Conservation (phyloP, 2,329 filamentous ascomycete genomes). For the Cadophora malorum region DNA sequence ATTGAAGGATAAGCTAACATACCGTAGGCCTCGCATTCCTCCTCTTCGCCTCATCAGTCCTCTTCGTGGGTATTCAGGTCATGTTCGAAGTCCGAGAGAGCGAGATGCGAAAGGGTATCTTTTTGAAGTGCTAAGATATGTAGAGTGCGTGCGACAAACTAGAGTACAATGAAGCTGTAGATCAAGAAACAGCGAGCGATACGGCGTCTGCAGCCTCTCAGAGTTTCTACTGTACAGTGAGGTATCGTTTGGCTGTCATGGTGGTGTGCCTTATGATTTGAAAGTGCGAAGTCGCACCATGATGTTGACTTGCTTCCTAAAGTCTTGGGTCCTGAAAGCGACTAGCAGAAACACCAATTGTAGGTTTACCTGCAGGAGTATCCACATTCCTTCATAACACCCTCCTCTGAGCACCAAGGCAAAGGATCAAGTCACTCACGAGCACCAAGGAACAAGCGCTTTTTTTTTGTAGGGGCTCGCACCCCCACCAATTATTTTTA, state of each 20-base stretch:
- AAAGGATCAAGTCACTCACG: too few relatives aligned
- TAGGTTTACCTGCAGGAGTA: too few relatives aligned
- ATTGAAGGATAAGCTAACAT: background rate
- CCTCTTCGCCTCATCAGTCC: conserved; percentile 68
- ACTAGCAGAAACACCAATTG: too few relatives aligned
- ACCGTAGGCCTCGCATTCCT: conserved; percentile 73
- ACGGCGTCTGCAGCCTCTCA: too few relatives aligned
- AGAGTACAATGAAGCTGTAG: conserved; percentile 11
- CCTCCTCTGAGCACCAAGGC: too few relatives aligned
- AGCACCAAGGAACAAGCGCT: background rate
- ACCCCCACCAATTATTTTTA: background rate
- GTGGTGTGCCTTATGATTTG: too few relatives aligned
- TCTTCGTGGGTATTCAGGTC: conserved; percentile 87
- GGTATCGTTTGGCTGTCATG: background rate
- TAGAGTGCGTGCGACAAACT: background rate
- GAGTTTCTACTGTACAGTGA: too few relatives aligned
- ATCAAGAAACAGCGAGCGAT: background rate
- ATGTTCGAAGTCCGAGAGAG: conserved; percentile 96
- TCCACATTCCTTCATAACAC: too few relatives aligned
- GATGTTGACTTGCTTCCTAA: background rate
- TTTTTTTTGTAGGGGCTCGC: background rate
- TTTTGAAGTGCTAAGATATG: conserved; percentile 69
- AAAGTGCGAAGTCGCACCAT: background rate
- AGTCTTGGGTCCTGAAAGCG: background rate
- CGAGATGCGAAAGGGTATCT: conserved; percentile 82